Percentiles rank a stretch among this genome's conserved stretches.
These are phyloP conservation scores for Xanthoconium stramineum DNA, from an alignment of 768 basidiomycete genomes.

Conservation along the genomic window DNA sequence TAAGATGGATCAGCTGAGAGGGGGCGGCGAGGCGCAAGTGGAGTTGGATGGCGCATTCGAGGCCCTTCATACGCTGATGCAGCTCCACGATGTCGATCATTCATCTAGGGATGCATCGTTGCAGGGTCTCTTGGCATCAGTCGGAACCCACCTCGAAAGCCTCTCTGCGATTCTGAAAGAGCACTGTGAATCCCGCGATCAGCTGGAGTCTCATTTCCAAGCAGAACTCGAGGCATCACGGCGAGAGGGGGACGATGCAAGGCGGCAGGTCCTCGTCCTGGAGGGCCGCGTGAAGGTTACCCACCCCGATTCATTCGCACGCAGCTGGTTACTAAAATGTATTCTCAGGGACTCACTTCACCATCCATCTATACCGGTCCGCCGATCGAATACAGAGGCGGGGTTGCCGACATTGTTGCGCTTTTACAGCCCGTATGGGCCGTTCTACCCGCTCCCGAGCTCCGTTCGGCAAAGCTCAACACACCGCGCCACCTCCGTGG, in stretches of 20 bases:
- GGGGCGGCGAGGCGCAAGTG: conserved; percentile 36
- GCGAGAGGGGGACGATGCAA: conserved; percentile 49
- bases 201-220: conserved; percentile 53
- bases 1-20: conserved; percentile 46
- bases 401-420: conserved; percentile 54
- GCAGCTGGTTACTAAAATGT: background rate
- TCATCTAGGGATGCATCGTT: conserved; percentile 47
- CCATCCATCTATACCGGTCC: conserved; percentile 25
- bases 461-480: conserved; percentile 64
- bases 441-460: conserved; percentile 80
- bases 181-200: conserved; percentile 39
- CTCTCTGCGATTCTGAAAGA: conserved; percentile 44
- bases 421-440: conserved; percentile 75
- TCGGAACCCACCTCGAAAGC: conserved; percentile 51
- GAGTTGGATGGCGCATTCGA: conserved; percentile 53
- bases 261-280: conserved; percentile 38
- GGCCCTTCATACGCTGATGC: conserved; percentile 49
- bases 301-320: background rate
- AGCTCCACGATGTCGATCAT: conserved; percentile 54
- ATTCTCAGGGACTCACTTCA: conserved; percentile 22
- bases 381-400: conserved; percentile 35
- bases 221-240: conserved; percentile 53
- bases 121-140: conserved; percentile 44
- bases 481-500: conserved; percentile 48
- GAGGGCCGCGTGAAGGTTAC: conserved; percentile 40